Evolutionary conservation across 352 stramenopile genomes (phyloP).

Genomic region (Phytopythium ostracodes): DNA sequence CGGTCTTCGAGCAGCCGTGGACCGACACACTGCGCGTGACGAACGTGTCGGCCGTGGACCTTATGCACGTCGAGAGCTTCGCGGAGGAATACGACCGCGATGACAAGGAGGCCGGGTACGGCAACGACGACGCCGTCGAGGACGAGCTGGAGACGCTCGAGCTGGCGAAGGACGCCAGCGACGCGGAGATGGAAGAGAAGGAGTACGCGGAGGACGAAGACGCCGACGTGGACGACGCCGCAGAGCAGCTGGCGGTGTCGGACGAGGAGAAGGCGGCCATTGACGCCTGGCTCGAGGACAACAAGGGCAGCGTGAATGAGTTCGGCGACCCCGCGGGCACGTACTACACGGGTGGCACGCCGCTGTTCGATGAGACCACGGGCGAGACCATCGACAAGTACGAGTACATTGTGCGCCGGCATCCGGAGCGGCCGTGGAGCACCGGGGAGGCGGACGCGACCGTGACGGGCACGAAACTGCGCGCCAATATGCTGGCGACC

Average conservation of each 20-base stretch:
- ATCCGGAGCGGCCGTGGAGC: constrained; percentile 61
- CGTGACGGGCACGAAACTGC: not conserved
- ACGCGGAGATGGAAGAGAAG: constrained; percentile 10
- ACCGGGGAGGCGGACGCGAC: constrained; percentile 12
- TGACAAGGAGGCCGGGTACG: constrained; percentile 1
- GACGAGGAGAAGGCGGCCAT: constrained; percentile 51
- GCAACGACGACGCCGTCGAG: constrained; percentile 5
- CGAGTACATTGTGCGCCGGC: constrained; percentile 57
- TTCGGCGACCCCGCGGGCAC: constrained; percentile 52
- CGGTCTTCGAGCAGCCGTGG: constrained; percentile 12
- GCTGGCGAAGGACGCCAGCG: constrained; percentile 8
- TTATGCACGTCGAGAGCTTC: constrained; percentile 20
- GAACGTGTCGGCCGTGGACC: constrained; percentile 23
- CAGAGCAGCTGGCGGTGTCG: constrained; percentile 13
- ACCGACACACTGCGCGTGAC: constrained; percentile 53
- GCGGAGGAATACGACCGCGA: constrained; percentile 49
- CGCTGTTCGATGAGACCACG: constrained; percentile 73
- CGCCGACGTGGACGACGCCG: too few species aligned
- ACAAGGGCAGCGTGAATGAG: constrained; percentile 39
- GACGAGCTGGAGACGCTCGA: constrained; percentile 8
- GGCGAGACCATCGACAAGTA: constrained; percentile 47
- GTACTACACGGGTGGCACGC: constrained; percentile 72
- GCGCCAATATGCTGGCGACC: not conserved
- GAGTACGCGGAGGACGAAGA: constrained; percentile 4
- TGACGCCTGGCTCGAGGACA: constrained; percentile 52